These are phyloP conservation scores for Lagenidium sp. DNA, from an alignment of 352 stramenopile species.

Conservation along the genomic window DNA sequence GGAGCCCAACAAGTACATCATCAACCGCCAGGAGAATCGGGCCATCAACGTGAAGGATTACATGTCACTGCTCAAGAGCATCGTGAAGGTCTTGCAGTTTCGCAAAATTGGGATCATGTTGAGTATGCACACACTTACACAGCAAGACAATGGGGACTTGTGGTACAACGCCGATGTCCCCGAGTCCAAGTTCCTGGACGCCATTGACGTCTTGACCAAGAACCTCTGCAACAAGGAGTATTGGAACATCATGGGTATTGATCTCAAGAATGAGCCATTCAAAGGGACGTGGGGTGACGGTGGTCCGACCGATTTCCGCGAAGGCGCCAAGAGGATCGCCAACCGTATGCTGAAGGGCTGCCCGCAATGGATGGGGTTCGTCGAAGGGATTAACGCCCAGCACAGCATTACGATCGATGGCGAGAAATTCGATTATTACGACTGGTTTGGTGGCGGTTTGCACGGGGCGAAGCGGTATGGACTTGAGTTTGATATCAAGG, in stretches of 20 bases:
- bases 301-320: slow-evolving; percentile 29
- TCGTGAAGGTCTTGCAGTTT: slow-evolving; percentile 28
- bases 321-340: slow-evolving; percentile 35
- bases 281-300: slow-evolving; percentile 42
- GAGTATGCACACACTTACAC: slow-evolving; percentile 28
- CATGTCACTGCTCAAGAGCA: slow-evolving; percentile 28
- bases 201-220: slow-evolving; percentile 27
- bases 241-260: slow-evolving; percentile 70
- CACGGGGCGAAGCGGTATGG: slow-evolving; percentile 30
- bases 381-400: slow-evolving; percentile 50
- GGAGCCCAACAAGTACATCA: slow-evolving; percentile 17
- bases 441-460: slow-evolving; percentile 55
- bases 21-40: slow-evolving; percentile 45
- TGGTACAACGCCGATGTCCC: slow-evolving; percentile 26
- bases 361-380: slow-evolving; percentile 57
- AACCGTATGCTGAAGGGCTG: slow-evolving; percentile 60
- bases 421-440: slow-evolving; percentile 44
- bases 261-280: slow-evolving; percentile 56
- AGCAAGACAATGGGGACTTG: slow-evolving; percentile 17
- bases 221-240: slow-evolving; percentile 51
- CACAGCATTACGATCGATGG: slow-evolving; percentile 35
- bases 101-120: slow-evolving; percentile 35
- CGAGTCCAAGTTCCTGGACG: slow-evolving; percentile 17
- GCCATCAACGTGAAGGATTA: slow-evolving; percentile 34
- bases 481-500: slow-evolving; percentile 28